Conservation (phyloP, 345 rosid genomes). For the Hevea brasiliensis region DNA sequence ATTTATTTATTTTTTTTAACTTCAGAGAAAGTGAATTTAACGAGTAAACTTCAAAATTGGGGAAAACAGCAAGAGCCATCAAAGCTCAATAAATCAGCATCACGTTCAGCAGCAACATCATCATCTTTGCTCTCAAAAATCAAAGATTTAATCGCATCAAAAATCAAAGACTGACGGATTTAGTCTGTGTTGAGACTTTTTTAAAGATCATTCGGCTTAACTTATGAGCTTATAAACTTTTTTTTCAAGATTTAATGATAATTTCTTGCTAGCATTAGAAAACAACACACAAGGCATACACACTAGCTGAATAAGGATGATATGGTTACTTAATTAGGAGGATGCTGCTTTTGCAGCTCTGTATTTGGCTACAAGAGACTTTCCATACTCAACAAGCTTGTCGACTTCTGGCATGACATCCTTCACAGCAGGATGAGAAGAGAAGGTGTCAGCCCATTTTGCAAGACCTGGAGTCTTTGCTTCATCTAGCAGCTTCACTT, state of each 20-base stretch:
- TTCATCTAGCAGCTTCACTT: conserved; percentile 39
- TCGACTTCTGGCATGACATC: conserved; percentile 59
- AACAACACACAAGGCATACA: too few relatives aligned
- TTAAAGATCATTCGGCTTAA: too few relatives aligned
- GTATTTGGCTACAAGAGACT: conserved; percentile 20
- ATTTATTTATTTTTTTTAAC: too few relatives aligned
- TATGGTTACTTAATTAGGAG: not conserved
- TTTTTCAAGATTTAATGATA: too few relatives aligned
- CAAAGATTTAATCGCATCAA: conserved; percentile 50
- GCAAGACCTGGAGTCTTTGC: conserved; percentile 44
- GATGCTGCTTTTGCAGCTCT: not conserved
- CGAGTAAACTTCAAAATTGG: not conserved
- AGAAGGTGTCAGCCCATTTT: conserved; percentile 57
- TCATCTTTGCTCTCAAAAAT: conserved; percentile 63
- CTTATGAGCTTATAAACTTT: too few relatives aligned
- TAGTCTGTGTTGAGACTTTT: too few relatives aligned
- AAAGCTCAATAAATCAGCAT: conserved; percentile 13
- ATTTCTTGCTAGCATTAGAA: too few relatives aligned
- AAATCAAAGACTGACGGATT: too few relatives aligned
- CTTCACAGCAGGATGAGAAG: conserved; percentile 53
- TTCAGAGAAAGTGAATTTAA: not conserved
- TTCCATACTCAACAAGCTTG: conserved; percentile 59
- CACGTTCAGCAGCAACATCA: conserved; percentile 59
- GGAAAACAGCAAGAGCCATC: not conserved
- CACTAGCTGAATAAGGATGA: not conserved